Evolutionary conservation across 345 rosid species (phyloP), one percentile per base, ranked within the genome.

Genomic region (Rhizophora apiculata): DNA sequence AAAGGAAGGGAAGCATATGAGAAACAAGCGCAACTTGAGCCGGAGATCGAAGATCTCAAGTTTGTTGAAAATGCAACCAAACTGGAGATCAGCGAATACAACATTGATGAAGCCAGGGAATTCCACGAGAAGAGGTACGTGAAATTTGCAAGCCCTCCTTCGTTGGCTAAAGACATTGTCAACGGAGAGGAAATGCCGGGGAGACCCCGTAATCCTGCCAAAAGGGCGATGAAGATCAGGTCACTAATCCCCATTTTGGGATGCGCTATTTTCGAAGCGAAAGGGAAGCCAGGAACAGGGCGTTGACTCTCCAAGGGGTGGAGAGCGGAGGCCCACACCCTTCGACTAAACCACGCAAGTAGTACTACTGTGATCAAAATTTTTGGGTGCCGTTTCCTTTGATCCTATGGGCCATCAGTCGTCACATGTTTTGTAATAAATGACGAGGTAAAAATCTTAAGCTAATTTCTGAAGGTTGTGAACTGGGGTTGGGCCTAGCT

Each of bases 11-110:
- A 78, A 37, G 26, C 32, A 24, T 31, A 49, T 15, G 76, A 70
- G n/a, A 73, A 79, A 58, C 83, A 71, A 6, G 65, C 51, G 54
- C 63, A 62, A 21, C 78, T 75, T 37, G 73, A 79, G 11, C 75
- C 82, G 26, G 83, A 84, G 68, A 65, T 58, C 4, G 83, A 83
- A 69, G 85, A 85, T 48, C 71, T 80, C 72, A 75, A 88, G 72
- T 81, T 79, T 71, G 60, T 80, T 26, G 80, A 82, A 65, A 82
- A 75, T 46, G 54, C 82, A 29, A 71, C 69, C 61, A 68, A 53
- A 62, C 34, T 72, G 8, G 73, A 59, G 22, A 49, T 15, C 19
- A 52, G 2, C 10, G 60, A 49, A 52, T 54, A 16, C 32, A 46
- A 18, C 0, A n/a, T 16, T 18, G 65, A 65, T 16, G 67, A 68